These are phyloP conservation scores for Silene vulgaris DNA, from an alignment of 179 eudicot species.

Conservation along the genomic window DNA sequence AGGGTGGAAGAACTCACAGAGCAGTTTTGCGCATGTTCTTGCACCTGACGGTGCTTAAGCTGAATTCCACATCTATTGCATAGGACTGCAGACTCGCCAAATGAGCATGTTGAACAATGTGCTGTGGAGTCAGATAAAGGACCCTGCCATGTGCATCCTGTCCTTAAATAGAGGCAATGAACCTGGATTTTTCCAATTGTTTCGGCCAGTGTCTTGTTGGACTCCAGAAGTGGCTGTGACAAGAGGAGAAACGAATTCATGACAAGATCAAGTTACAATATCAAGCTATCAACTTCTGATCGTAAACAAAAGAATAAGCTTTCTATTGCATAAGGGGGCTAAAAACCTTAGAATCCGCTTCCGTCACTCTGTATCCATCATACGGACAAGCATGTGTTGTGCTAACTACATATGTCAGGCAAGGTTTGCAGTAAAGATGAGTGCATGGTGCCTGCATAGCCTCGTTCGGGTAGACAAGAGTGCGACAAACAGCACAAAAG, in stretches of 20 bases:
- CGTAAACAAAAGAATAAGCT: slow-evolving; percentile 11
- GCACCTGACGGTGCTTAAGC: slow-evolving; percentile 88
- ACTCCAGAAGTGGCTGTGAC: slow-evolving; percentile 72
- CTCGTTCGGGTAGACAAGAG: slow-evolving; percentile 84
- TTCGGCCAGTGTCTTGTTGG: slow-evolving; percentile 64
- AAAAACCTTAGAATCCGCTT: slow-evolving; percentile 79
- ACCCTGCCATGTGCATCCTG: slow-evolving; percentile 98
- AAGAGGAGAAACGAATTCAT: slow-evolving; percentile 22
- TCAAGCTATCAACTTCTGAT: slow-evolving; percentile 5
- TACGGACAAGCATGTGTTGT: slow-evolving; percentile 79
- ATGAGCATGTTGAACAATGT: slow-evolving; percentile 72
- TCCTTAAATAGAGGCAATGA: slow-evolving; percentile 73
- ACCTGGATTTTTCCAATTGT: slow-evolving; percentile 73
- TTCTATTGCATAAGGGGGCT: background rate
- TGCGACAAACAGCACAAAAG: slow-evolving; percentile 89
- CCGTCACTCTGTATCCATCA: slow-evolving; percentile 87
- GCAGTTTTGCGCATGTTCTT: slow-evolving; percentile 84
- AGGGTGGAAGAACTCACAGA: slow-evolving; percentile 46
- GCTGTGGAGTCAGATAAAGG: slow-evolving; percentile 57
- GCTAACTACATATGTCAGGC: slow-evolving; percentile 67
- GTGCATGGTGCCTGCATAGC: slow-evolving; percentile 85
- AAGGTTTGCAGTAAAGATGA: slow-evolving; percentile 88
- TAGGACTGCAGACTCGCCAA: slow-evolving; percentile 79
- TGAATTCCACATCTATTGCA: slow-evolving; percentile 85
- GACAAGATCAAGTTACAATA: slow-evolving; percentile 6